Evolutionary conservation across 768 basidiomycete genomes (phyloP), one percentile per base, ranked within the genome.

Genomic region (Trametes meyenii): DNA sequence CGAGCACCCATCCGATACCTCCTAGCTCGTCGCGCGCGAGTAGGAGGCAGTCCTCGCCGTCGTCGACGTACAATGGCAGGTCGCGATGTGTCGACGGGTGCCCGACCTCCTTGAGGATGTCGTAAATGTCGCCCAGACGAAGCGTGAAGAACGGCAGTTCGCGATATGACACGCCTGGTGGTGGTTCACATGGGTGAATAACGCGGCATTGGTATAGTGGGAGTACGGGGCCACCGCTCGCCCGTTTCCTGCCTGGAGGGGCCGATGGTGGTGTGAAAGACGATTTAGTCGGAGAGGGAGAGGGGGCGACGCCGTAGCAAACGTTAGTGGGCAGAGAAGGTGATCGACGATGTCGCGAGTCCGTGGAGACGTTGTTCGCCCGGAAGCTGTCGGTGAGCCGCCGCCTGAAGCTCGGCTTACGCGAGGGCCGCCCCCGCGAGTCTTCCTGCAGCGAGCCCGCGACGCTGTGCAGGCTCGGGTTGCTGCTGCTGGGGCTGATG

Each of bases 141-240:
- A 94, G 78, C 13, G 78, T 83, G 71, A 92, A 91, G 79, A 94
- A 93, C 14, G 90, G 90, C 69, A 87, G 84, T 48, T 81, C 83
- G 65, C 85, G 87, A 67, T 92, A 93, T 21, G 84, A 78, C 11
- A 87, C 85, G 10, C 82, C 79, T 0, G 74, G 68, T 0, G 88
- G 89, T 3, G 89, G 89, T 14, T 79, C 75, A 72, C 88, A 91
- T 11, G 84, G 79, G 64, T 90, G 88, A 24, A 91, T 79, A 11
- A 86, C 89, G 24, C 79, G 79, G 64, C 89, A 92, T 5, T 81
- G 69, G 71, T 92, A 92, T 55, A 87, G 80, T 38, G 83, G 79
- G 7, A 64, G 69, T 2, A 66, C 60, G 36, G 23, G 48, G 11
- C 52, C 61, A 10, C 61, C 58, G 48, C 58, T 67, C 39, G 54